Evolutionary conservation across 2,329 filamentous ascomycete genomes (phyloP), one percentile per base, ranked within the genome.

Genomic region (Stachybotrys elegans): DNA sequence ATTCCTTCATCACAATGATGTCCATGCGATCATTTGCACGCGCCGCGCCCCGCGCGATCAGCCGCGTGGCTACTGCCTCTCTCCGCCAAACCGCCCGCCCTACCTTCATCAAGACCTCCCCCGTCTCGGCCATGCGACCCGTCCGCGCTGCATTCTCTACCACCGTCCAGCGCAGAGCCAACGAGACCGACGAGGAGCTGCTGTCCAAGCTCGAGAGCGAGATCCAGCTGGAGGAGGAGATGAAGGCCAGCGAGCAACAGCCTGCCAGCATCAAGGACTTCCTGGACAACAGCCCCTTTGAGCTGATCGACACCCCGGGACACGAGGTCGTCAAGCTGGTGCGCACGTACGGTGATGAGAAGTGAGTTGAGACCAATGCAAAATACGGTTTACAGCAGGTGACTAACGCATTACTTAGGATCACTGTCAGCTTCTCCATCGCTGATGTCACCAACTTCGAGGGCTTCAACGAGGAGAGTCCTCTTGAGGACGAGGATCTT

Each of bases 321-420:
- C 79, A 89, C 66, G 88, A 97, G 71, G 89, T 95, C 56, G 87
- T 98, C 54, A 76, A 86, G 59, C 77, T 98, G 53, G 86, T 82
- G 48, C 86, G 91, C 60, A 84, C 79, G 52, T 92, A 88, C 60
- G 87, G 86, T 58, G 84, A 95, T 51, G 93, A 98, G 75, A 88
- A 84, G 89, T 93, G 69, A 68, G 83, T 67, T 40, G 20, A 7
- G 11, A 14, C 19, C 9, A 9, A n/a, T 4, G 14, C 43, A 43
- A 50, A 42, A 49, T 38, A 19, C 6, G 4, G 8, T 42, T 7
- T 14, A 34, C 25, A 6, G 13, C 17, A n/a, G 6, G 3, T 31
- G 35, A 37, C 47, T 48, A 37, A 59, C 47, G 40, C 5, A 20
- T 19, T 43, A 19, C 37, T 8, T 41, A 72, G 66, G 55, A 71